Conservation (phyloP, 768 basidiomycete genomes). For the Amanita polypyramis region DNA sequence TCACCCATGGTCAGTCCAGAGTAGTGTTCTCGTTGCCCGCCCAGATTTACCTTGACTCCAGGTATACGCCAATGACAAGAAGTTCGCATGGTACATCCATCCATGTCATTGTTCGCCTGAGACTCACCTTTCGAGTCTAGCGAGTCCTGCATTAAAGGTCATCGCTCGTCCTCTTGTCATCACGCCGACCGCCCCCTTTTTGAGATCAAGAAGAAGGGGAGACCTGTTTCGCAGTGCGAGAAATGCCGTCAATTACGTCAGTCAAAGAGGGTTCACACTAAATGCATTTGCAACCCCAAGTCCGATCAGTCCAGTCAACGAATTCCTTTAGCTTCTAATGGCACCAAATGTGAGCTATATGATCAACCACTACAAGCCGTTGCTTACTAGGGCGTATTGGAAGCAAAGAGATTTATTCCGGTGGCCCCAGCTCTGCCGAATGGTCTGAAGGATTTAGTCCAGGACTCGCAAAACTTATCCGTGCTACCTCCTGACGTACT, state of each 20-base stretch:
- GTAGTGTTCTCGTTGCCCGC: not conserved
- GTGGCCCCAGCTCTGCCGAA: conserved; percentile 66
- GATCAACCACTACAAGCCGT: not conserved
- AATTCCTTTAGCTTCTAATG: conserved; percentile 23
- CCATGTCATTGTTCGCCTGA: not conserved
- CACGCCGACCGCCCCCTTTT: conserved; percentile 87
- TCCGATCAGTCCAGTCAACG: conserved; percentile 21
- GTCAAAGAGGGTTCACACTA: conserved; percentile 72
- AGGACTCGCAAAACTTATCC: conserved; percentile 15
- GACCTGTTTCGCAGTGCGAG: conserved; percentile 84
- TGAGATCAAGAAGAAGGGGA: conserved; percentile 88
- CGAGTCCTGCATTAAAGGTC: conserved; percentile 91
- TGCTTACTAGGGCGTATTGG: conserved; percentile 3
- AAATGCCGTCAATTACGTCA: conserved; percentile 77
- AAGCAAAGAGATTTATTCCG: conserved; percentile 61
- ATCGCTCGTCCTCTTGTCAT: conserved; percentile 80
- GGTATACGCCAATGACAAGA: conserved; percentile 72
- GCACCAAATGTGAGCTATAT: conserved; percentile 28
- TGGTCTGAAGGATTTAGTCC: conserved; percentile 50
- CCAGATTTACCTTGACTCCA: conserved; percentile 12
- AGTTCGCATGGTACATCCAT: conserved; percentile 59
- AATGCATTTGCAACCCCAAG: conserved; percentile 57
- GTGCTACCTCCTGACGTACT: conserved; percentile 29
- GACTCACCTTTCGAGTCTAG: conserved; percentile 26
- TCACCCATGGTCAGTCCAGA: conserved; percentile 11